Base-by-base conservation (phyloP, 106 monocot species). In the Acanthochlamys bracteata region DNA sequence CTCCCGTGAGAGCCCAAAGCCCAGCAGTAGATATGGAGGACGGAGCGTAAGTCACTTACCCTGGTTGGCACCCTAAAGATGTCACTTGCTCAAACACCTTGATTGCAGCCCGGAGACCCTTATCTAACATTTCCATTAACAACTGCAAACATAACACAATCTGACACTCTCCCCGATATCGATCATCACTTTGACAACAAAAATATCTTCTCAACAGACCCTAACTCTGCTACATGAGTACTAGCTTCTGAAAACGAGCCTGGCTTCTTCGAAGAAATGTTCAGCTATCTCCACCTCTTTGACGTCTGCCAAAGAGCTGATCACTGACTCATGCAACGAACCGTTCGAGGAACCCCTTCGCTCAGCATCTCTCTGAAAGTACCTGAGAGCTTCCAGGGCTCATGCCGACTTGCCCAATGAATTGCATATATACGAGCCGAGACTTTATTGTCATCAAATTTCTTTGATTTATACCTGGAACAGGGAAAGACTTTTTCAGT, bases 1-100 rank as follows among this genome's bases (percentile, higher is more conserved):
- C 89, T 47, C 74, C 67, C 42, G 23, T 16, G 42, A 57, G 23
- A 10, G 78, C 75, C n/a, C 89, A 83, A 0, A 93, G 72, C 4
- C n/a, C 83, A 75, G 45, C 83, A 76, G 60, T 80, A 86, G 42
- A 93, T 76, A 52, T 78, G 83, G 57, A 93, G 78, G 51, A 86
- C 64, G 0, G 89, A 24, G 93, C 80, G 41, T 89, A 93, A 17
- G 85, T 83, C 16, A 93, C 93, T 58, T 93, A 89, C 0, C 93
- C 93, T 3, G 85, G 78, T 41, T 74, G 74, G 26, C 93, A 93
- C 7, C 83, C 78, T 43, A 81, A 0, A 7, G 76, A 75, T 11
- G 76, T 69, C 66, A 89, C 33, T 41, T 77, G 67, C 63, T 89
- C 81, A 59, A 73, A 89, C 0, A 78, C 80, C 52, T 61, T 67